Base-by-base conservation (phyloP, 139 green algal species). In the Diplosphaera chodatii region DNA sequence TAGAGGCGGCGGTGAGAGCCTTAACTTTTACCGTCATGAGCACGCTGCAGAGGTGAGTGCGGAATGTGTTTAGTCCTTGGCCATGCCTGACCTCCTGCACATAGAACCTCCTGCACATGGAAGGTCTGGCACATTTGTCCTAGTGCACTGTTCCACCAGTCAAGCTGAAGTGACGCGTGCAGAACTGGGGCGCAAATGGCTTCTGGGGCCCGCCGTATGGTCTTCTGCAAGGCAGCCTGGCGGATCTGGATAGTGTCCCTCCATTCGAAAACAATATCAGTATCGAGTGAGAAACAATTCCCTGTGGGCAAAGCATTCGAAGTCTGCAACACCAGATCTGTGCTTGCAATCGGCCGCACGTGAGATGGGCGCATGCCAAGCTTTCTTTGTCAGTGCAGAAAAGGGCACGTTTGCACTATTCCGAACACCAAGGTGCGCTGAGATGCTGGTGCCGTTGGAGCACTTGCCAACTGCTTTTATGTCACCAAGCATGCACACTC, bases 351-450 rank as follows among this genome's bases (percentile, higher is more conserved):
- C 8, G 8, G 10, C 8, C 37, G 10, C 8, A 20, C 37, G 10
- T 10, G 10, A 48, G 8, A 48, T 48, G 37, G 10, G 10, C 6
- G 37, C 37, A 48, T 20, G 10, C 37, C 10, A 10, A 10, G 6
- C 10, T 48, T n/a, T n/a, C n/a, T 10, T 20, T 48, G 37, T 10
- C 21, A 20, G 4, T 71, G 66, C 73, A 84, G 76, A 70, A 63
- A 64, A 67, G 79, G 82, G 21, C 72, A 86, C 59, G 73, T 78
- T 30, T 79, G 69, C 68, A 71, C 78, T 64, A 87, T 87, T 31
- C 80, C 82, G 18, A 67, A 68, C 18, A 85, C 73, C 15, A 72
- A 48, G 37, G 37, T 48, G 37, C 10, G 37, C 37, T 10, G 37
- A 10, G 37, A 48, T 48, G 37, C 6, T 6, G 37, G 37, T 48